A percentile compares a stretch with the other conserved stretches of the same genome.
Conservation (phyloP, 768 basidiomycete genomes). For the Terana coerulea region DNA sequence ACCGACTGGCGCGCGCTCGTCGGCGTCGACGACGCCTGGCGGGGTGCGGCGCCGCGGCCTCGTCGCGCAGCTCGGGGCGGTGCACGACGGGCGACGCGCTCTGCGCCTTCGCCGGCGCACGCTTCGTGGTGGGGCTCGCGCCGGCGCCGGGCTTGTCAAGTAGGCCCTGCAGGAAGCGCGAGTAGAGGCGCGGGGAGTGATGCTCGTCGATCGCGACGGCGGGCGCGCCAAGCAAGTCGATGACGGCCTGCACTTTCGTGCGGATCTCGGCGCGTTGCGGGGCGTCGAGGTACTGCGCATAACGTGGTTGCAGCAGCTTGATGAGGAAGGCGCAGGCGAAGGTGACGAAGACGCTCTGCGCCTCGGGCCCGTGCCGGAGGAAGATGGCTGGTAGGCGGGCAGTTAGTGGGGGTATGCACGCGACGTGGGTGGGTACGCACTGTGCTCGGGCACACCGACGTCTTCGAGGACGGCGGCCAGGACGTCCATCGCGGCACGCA, state of each 20-base stretch:
- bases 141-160: slow-evolving; percentile 37
- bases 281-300: slow-evolving; percentile 51
- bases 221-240: slow-evolving; percentile 63
- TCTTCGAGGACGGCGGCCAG: slow-evolving; percentile 30
- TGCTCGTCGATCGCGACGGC: slow-evolving; percentile 77
- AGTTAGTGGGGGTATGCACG: not conserved
- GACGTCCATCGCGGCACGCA: slow-evolving; percentile 24
- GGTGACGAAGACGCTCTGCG: slow-evolving; percentile 73
- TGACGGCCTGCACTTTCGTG: slow-evolving; percentile 57
- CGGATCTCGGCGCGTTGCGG: slow-evolving; percentile 63
- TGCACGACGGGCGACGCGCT: slow-evolving; percentile 10
- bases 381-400: slow-evolving; percentile 39
- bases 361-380: slow-evolving; percentile 73
- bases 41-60: not conserved
- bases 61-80: slow-evolving; percentile 7
- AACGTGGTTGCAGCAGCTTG: slow-evolving; percentile 83
- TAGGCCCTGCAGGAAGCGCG: slow-evolving; percentile 72
- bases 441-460: slow-evolving; percentile 19
- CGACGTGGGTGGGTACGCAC: slow-evolving; percentile 9
- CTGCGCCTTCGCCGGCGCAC: slow-evolving; percentile 6
- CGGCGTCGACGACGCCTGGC: not conserved
- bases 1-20: not conserved
- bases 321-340: slow-evolving; percentile 82
- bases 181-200: slow-evolving; percentile 77
- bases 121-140: not conserved